phyloP scores from a whole-genome alignment of 2,329 filamentous ascomycete genomes.

The Teratosphaeria epicoccoides region DNA sequence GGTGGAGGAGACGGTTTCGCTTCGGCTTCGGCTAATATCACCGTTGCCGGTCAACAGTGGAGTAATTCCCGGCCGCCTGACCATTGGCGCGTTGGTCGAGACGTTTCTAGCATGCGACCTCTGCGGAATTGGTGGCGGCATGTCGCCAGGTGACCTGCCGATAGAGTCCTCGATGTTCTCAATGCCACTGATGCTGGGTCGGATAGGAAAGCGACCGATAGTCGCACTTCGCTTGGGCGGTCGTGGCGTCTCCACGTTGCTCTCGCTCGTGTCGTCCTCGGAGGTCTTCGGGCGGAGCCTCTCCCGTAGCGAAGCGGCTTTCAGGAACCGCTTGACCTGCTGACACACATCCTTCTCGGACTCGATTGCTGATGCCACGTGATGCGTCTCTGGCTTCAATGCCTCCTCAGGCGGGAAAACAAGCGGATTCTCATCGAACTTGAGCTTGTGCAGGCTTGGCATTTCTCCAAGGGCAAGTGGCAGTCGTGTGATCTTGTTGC shows the following conservation, averaged over 20 bases:
- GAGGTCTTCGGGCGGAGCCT: slow-evolving; percentile 14
- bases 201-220: slow-evolving; percentile 49
- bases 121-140: slow-evolving; percentile 64
- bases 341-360: slow-evolving; percentile 51
- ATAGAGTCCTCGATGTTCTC: slow-evolving; percentile 49
- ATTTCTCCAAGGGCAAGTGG: slow-evolving; percentile 81
- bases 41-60: slow-evolving; percentile 54
- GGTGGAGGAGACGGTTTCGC: slow-evolving; percentile 44
- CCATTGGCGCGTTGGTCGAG: slow-evolving; percentile 24
- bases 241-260: slow-evolving; percentile 64
- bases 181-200: slow-evolving; percentile 55
- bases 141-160: slow-evolving; percentile 52
- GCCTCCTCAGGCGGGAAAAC: slow-evolving; percentile 54
- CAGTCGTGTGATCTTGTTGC: slow-evolving; percentile 75
- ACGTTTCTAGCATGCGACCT: slow-evolving; percentile 62
- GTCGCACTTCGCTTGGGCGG: slow-evolving; percentile 47
- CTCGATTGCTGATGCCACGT: slow-evolving; percentile 33
- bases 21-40: slow-evolving; percentile 55
- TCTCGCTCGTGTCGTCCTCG: slow-evolving; percentile 44
- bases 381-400: slow-evolving; percentile 20
- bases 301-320: slow-evolving; percentile 29
- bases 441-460: slow-evolving; percentile 77
- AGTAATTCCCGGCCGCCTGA: slow-evolving; percentile 59
- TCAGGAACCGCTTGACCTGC: slow-evolving; percentile 50
- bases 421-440: slow-evolving; percentile 80